These are phyloP conservation scores for Suillus cothurnatus DNA, from an alignment of 768 basidiomycete genomes.

Conservation along the genomic window DNA sequence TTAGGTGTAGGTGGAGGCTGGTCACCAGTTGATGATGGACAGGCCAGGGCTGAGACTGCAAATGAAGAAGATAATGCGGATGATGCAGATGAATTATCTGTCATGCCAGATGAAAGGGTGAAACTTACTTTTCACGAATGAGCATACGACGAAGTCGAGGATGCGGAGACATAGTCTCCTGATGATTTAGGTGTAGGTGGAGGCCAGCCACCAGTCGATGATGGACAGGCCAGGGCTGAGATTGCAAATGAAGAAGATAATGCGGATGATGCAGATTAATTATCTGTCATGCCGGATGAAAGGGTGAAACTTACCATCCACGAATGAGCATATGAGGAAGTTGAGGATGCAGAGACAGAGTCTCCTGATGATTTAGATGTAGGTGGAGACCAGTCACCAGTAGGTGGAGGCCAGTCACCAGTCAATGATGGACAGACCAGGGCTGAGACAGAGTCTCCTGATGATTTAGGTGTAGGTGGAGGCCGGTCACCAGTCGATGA, in stretches of 20 bases:
- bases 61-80: constrained; percentile 85
- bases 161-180: constrained; percentile 72
- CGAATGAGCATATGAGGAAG: constrained; percentile 74
- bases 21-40: constrained; percentile 39
- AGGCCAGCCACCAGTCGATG: constrained; percentile 37
- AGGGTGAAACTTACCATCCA: constrained; percentile 69
- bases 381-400: constrained; percentile 47
- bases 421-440: constrained; percentile 49
- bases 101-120: constrained; percentile 72
- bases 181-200: constrained; percentile 61
- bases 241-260: constrained; percentile 64
- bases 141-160: constrained; percentile 74
- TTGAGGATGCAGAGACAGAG: constrained; percentile 73
- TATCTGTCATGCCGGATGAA: constrained; percentile 65
- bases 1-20: constrained; percentile 58
- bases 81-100: constrained; percentile 72
- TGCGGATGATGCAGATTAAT: constrained; percentile 75
- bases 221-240: constrained; percentile 57
- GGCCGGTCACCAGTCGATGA: too few species aligned
- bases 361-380: constrained; percentile 68
- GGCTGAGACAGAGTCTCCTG: constrained; percentile 67
- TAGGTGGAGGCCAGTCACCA: too few species aligned
- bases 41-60: constrained; percentile 49
- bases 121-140: constrained; percentile 67
- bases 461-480: constrained; percentile 57